Conservation (phyloP, 164 flowering plant species). For the Tetracentron sinense region DNA sequence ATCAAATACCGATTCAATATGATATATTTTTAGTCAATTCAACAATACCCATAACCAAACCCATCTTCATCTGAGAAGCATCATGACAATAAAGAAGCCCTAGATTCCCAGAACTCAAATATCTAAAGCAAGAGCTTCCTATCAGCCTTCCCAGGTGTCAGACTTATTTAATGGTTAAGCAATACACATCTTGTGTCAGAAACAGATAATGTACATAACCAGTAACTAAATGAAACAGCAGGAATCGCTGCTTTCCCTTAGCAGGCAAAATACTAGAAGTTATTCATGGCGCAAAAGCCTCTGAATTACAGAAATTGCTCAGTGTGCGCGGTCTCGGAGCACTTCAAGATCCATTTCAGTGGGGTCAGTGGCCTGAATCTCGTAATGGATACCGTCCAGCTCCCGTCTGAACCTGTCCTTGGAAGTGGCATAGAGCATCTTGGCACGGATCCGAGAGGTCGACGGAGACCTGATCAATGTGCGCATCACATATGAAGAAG, state of each 20-base stretch:
- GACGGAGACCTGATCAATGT: constrained; percentile 59
- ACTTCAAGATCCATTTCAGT: constrained; percentile 80
- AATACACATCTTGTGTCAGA: constrained; percentile 6
- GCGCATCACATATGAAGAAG: neutral
- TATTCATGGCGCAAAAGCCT: neutral
- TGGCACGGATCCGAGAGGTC: constrained; percentile 56
- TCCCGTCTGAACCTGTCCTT: constrained; percentile 65
- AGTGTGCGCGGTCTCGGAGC: constrained; percentile 58
- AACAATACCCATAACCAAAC: constrained; percentile 7
- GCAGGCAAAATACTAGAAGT: neutral
- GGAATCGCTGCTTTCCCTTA: neutral
- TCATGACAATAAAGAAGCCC: constrained; percentile 30
- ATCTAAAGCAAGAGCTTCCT: constrained; percentile 13
- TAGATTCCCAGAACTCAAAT: neutral
- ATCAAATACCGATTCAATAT: neutral
- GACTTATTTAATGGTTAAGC: constrained; percentile 17
- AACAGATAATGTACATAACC: constrained; percentile 14
- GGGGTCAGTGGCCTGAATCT: constrained; percentile 85
- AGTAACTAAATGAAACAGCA: constrained; percentile 3
- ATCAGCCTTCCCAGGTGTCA: constrained; percentile 39
- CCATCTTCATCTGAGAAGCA: constrained; percentile 36
- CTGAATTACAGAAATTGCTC: constrained; percentile 5
- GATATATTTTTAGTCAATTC: neutral
- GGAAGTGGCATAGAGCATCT: constrained; percentile 85
- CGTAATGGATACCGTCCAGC: constrained; percentile 70